Evolutionary conservation across 768 basidiomycete species (phyloP).

Genomic region (Tricholomella constricta): DNA sequence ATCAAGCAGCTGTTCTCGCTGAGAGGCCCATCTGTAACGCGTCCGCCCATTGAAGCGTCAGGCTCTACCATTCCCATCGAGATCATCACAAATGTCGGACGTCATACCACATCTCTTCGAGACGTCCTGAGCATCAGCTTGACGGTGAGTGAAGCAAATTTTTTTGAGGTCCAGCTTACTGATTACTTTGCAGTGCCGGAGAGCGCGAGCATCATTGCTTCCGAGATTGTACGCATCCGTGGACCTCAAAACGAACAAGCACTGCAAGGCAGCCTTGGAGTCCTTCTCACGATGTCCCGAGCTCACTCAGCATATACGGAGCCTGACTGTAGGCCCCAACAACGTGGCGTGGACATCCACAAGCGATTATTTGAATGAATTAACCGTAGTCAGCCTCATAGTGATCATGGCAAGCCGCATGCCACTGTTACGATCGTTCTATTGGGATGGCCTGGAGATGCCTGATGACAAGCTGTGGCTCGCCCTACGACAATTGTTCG

Average conservation of each 20-base stretch:
- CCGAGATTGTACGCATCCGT: constrained; percentile 34
- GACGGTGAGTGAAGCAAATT: constrained; percentile 18
- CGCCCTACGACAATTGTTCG: constrained; percentile 29
- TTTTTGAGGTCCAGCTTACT: not conserved
- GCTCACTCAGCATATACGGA: constrained; percentile 28
- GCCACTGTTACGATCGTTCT: constrained; percentile 31
- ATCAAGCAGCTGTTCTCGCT: constrained; percentile 22
- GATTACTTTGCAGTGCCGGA: constrained; percentile 26
- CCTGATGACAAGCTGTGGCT: constrained; percentile 36
- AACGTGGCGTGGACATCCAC: constrained; percentile 34
- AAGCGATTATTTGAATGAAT: constrained; percentile 35
- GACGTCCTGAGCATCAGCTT: constrained; percentile 32
- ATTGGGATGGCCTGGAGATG: constrained; percentile 42
- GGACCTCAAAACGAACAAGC: constrained; percentile 36
- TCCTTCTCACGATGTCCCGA: constrained; percentile 51
- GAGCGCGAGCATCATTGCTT: constrained; percentile 26
- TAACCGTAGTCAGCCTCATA: constrained; percentile 28
- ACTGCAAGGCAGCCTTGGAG: constrained; percentile 32
- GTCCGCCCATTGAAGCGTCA: not conserved
- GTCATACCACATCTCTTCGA: constrained; percentile 21
- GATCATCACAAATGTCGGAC: constrained; percentile 28
- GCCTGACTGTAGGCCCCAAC: constrained; percentile 34
- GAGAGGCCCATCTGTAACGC: not conserved
- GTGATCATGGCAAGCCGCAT: constrained; percentile 25
- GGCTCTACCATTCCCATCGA: constrained; percentile 20